Base-by-base conservation (phyloP, 2,329 filamentous ascomycete genomes). In the Fusarium sp. region DNA sequence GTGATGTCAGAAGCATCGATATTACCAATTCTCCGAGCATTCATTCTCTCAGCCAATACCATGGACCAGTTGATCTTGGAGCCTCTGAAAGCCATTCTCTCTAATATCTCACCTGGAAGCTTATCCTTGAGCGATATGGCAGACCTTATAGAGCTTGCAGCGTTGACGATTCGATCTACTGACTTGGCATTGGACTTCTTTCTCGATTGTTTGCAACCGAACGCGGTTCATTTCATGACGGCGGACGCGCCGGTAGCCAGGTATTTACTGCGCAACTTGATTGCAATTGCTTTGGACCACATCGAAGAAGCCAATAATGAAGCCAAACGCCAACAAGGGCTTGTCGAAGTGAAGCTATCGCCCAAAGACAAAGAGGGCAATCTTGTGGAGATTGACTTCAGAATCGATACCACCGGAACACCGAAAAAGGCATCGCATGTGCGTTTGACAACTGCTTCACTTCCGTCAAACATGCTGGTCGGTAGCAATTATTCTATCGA, bases 241-340 rank as follows among this genome's bases (percentile, higher is more conserved):
- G 3, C 74, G 1, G 25, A 25, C 8, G 41, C 40, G 3, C 1
- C 75, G 4, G 55, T 75, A 8, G 59, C 74, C 10, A 60, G 10
- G 60, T 2, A 78, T 58, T 76, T 81, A 37, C 64, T 78, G 3
- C 70, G 68, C 10, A 78, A 76, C 39, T 37, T 77, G 11, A 76
- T 76, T 33, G 78, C 75, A 2, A 77, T 81, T 35, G 79, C 78
- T 2, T 23, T 81, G 10, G 78, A 82, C 50, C 79, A 81, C 52
- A 74, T 81, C 15, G 77, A 78, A 21, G 77, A 81, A 61, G 76
- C 75, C 25, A 25, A 25, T 25, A 3, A 3, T 39, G 0, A 60
- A 65, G 39, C 36, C 3, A 56, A 41, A 14, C 40, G 18, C 1
- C n/a, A 15, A 1, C 48, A 31, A 4, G 50, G 53, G 0, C 48